Percentiles rank a stretch among this genome's conserved stretches.
phyloP scores from a whole-genome alignment of 495 filamentous ascomycete species.

The Penicillium manginii region DNA sequence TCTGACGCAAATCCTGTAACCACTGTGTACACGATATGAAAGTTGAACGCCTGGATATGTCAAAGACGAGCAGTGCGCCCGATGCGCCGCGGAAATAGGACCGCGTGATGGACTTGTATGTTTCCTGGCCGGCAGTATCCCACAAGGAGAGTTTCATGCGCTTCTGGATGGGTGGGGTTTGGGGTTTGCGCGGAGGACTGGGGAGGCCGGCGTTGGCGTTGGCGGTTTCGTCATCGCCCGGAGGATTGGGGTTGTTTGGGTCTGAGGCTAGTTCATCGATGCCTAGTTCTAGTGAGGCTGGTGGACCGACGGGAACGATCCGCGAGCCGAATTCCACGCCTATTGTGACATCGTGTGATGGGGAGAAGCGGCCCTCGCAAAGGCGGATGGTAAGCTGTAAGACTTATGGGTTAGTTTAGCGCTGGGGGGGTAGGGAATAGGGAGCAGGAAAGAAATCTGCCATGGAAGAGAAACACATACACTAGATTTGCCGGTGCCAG shows the following conservation, averaged over 20 bases:
- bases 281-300: constrained; percentile 52
- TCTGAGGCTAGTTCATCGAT: constrained; percentile 26
- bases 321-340: constrained; percentile 96
- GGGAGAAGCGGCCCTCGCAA: constrained; percentile 93
- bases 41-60: constrained; percentile 84
- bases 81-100: constrained; percentile 94
- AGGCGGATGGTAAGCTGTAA: constrained; percentile 84
- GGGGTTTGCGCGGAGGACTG: constrained; percentile 40
- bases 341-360: constrained; percentile 95
- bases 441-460: neutral
- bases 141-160: constrained; percentile 84
- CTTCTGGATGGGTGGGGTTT: constrained; percentile 57
- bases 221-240: constrained; percentile 5
- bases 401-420: constrained; percentile 12
- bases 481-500: constrained; percentile 87
- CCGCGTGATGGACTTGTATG: constrained; percentile 91
- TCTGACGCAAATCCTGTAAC: constrained; percentile 89
- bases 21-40: constrained; percentile 85
- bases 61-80: constrained; percentile 91
- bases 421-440: neutral
- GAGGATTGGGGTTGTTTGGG: constrained; percentile 8
- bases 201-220: constrained; percentile 30
- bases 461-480: constrained; percentile 42
- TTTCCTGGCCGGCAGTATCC: constrained; percentile 98
- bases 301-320: constrained; percentile 89